Conservation (phyloP, 83 land plant genomes). For the Larix sibirica region DNA sequence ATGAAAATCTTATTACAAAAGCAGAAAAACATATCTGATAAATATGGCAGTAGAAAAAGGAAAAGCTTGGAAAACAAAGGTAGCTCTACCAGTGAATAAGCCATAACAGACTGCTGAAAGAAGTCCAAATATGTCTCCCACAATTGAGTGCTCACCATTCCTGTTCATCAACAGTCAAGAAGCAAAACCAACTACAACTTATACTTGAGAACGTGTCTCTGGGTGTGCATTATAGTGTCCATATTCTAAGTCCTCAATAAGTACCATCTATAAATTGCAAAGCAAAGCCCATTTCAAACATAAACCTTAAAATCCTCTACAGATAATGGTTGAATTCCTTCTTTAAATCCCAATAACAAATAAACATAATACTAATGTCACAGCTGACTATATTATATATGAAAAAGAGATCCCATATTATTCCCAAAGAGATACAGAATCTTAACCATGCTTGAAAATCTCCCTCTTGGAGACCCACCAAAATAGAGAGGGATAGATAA, state of each 20-base stretch:
- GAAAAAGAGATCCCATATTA: too few species aligned
- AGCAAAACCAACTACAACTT: not conserved
- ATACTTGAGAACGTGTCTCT: not conserved
- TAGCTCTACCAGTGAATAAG: constrained; percentile 69
- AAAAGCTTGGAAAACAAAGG: not conserved
- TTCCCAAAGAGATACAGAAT: too few species aligned
- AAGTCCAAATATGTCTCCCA: constrained; percentile 86
- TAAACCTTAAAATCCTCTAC: not conserved
- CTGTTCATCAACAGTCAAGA: constrained; percentile 37
- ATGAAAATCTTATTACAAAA: not conserved
- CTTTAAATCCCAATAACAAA: not conserved
- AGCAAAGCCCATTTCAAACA: not conserved
- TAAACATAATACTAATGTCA: not conserved
- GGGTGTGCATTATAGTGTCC: not conserved
- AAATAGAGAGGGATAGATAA: not conserved
- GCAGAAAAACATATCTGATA: not conserved
- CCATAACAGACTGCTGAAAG: constrained; percentile 86
- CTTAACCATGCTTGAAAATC: too few species aligned
- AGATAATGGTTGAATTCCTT: not conserved
- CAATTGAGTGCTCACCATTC: constrained; percentile 48
- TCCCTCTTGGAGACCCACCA: too few species aligned
- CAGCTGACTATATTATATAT: not conserved
- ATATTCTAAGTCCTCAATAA: not conserved
- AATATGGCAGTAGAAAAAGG: not conserved
- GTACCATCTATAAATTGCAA: not conserved